Conservation (phyloP, 306 rosid genomes). For the Inga laurina region DNA sequence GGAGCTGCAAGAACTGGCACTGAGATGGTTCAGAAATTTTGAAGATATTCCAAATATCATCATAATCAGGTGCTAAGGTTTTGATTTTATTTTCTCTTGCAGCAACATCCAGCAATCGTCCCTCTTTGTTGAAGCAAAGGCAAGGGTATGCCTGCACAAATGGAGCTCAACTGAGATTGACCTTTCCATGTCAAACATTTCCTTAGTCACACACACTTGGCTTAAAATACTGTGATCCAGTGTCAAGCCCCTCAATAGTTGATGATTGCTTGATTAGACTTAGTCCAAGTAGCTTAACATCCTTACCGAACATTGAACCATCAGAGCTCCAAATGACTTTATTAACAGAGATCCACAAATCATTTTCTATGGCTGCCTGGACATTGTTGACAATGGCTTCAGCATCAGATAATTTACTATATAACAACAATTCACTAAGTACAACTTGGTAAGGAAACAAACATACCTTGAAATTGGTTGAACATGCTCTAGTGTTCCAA, state of each 20-base stretch:
- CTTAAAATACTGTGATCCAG: background rate
- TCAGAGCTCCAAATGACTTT: conserved; percentile 32
- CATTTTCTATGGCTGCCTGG: conserved; percentile 20
- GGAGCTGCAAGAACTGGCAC: conserved; percentile 37
- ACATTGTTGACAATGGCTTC: conserved; percentile 13
- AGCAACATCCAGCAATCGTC: conserved; percentile 49
- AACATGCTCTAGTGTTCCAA: conserved; percentile 9
- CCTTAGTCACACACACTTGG: background rate
- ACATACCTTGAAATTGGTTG: conserved; percentile 28
- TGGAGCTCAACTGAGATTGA: background rate
- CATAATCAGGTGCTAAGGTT: conserved; percentile 38
- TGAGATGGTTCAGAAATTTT: conserved; percentile 38
- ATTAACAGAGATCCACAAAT: conserved; percentile 17
- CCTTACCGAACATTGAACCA: conserved; percentile 38
- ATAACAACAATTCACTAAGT: background rate
- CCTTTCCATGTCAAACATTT: background rate
- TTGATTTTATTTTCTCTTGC: conserved; percentile 46
- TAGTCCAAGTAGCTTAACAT: conserved; percentile 7
- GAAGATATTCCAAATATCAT: conserved; percentile 9
- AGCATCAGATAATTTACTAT: background rate
- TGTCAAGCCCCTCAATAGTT: background rate
- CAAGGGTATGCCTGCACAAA: conserved; percentile 44
- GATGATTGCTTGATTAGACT: background rate
- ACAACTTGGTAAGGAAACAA: background rate
- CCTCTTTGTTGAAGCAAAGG: conserved; percentile 52